These are phyloP conservation scores for Conticribra guillardii DNA, from an alignment of 108 stramenopile species.

Conservation along the genomic window DNA sequence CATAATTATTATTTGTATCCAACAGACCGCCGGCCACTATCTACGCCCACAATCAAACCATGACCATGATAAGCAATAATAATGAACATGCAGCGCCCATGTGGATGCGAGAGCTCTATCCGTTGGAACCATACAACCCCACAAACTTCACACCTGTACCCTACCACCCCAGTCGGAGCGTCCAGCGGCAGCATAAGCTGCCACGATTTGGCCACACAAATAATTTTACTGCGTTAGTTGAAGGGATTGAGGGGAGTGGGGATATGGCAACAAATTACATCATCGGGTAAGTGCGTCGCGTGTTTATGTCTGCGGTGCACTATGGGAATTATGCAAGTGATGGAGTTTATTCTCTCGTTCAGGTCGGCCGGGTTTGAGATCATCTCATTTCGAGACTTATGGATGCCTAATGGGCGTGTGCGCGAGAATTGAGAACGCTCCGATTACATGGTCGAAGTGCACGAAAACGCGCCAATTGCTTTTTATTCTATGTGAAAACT, in stretches of 20 bases:
- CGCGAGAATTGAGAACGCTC: too few species aligned
- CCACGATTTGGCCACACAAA: constrained; percentile 17
- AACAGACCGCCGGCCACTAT: too few species aligned
- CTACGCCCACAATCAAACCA: not conserved
- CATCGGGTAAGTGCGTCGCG: constrained; percentile 3
- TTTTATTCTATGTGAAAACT: not conserved
- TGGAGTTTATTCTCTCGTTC: too few species aligned
- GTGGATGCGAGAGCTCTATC: not conserved
- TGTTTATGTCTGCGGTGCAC: too few species aligned
- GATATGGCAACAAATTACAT: constrained; percentile 2
- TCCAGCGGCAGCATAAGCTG: constrained; percentile 6
- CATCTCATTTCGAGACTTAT: not conserved
- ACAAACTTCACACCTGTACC: constrained; percentile 1
- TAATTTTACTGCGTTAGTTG: constrained; percentile 9
- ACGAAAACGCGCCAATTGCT: too few species aligned
- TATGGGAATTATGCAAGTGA: too few species aligned
- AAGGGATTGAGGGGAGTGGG: constrained; percentile 3
- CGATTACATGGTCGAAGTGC: too few species aligned
- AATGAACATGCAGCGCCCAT: too few species aligned
- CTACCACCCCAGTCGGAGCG: not conserved
- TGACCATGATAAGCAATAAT: not conserved
- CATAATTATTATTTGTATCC: too few species aligned
- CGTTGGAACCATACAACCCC: constrained; percentile 1
- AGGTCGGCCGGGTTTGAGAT: too few species aligned
- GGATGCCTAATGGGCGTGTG: too few species aligned